Evolutionary conservation across 2,329 filamentous ascomycete genomes (phyloP), one percentile per base, ranked within the genome.

Genomic region (Xylariaceae sp.): DNA sequence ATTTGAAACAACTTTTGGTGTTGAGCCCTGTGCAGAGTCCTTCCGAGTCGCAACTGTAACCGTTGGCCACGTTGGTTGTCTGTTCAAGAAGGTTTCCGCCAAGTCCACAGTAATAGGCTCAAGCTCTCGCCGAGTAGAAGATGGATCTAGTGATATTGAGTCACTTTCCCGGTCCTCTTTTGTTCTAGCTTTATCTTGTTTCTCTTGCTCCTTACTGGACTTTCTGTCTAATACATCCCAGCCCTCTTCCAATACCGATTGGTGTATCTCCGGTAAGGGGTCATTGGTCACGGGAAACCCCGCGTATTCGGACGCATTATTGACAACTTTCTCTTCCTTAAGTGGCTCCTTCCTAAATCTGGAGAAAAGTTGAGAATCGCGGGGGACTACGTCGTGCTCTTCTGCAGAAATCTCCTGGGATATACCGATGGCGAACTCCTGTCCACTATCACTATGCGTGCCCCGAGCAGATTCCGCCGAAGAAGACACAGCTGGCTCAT

Each of bases 391-490:
- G 2, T 68, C 63, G 50, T 63, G 62, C 63, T 73, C 67, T 56
- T 71, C 65, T 42, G 66, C 65, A 10, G 73, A 72, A 8, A 73
- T 76, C 12, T 76, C 73, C 2, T 61, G 59, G 10, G 76, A 65
- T 58, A 83, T 78, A 10, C 73, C 75, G 42, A 77, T 70, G n/a
- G 77, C 70, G 58, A 75, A 76, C 1, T 75, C 77, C 48, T 72
- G 64, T 34, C 74, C 68, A 13, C 65, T 16, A n/a, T 19, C 42
- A 32, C 43, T 40, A 40, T 42, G 41, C n/a, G 16, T 18, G 21
- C 13, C 29, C 36, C 18, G 46, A 26, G 29, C 29, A 39, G 42
- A 36, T 41, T 32, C 13, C 30, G 18, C 6, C 3, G 15, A 5
- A 29, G 49, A 45, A 40, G 19, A 13, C 16, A 15, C 72, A 51